Evolutionary conservation across 768 basidiomycete genomes (phyloP).

Genomic region (Lentinula guzmanii): DNA sequence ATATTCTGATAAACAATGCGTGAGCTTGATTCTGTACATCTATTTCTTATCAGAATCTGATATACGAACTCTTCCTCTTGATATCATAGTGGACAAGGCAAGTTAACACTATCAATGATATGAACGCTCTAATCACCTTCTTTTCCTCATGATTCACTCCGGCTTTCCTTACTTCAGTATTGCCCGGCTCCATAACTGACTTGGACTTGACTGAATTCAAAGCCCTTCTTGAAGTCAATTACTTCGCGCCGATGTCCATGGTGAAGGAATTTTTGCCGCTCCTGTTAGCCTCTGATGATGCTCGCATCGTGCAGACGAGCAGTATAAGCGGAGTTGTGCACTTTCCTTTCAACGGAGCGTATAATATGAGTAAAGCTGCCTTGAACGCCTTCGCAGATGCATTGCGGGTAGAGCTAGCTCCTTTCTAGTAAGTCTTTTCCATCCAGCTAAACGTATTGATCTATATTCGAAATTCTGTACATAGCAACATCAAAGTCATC

Average conservation of each 20-base stretch:
- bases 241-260: constrained; percentile 26
- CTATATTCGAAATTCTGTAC: neutral
- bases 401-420: constrained; percentile 25
- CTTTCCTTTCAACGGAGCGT: constrained; percentile 20
- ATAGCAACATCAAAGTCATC: neutral
- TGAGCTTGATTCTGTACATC: constrained; percentile 2
- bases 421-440: constrained; percentile 19
- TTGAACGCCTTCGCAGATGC: constrained; percentile 23
- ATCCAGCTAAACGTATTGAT: neutral
- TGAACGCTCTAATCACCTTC: too few species aligned
- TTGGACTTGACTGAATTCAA: constrained; percentile 15
- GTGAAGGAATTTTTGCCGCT: constrained; percentile 23
- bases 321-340: constrained; percentile 22
- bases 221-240: constrained; percentile 23
- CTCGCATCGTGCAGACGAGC: constrained; percentile 23
- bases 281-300: constrained; percentile 19
- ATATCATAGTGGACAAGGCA: neutral
- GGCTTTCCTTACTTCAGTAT: constrained; percentile 7
- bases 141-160: too few species aligned
- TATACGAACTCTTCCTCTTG: too few species aligned
- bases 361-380: constrained; percentile 27
- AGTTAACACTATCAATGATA: neutral
- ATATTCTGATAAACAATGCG: constrained; percentile 25
- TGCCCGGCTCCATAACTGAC: constrained; percentile 19
- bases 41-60: too few species aligned